Conservation (phyloP, 306 rosid species). For the Malus sylvestris region DNA sequence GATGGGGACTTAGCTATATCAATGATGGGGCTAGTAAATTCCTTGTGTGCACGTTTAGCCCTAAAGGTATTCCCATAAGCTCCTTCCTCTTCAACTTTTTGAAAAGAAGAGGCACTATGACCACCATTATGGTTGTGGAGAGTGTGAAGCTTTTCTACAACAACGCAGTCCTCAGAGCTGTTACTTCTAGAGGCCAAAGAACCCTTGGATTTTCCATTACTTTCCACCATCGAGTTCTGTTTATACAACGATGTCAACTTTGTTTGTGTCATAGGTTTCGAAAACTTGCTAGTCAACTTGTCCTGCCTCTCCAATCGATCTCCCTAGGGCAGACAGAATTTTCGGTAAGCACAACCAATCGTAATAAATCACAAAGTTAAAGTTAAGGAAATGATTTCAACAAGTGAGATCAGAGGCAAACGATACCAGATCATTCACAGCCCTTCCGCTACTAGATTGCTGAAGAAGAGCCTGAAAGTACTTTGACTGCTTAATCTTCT, state of each 20-base stretch:
- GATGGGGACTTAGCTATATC: constrained; percentile 50
- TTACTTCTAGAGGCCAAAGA: constrained; percentile 33
- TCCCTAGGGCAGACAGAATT: constrained; percentile 28
- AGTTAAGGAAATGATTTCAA: neutral
- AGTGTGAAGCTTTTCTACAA: constrained; percentile 45
- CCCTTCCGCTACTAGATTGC: constrained; percentile 36
- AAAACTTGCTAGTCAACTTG: constrained; percentile 25
- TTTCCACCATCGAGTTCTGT: constrained; percentile 32
- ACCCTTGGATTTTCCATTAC: constrained; percentile 29
- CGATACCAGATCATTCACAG: constrained; percentile 36
- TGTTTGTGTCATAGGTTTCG: constrained; percentile 42
- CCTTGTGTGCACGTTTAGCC: constrained; percentile 56
- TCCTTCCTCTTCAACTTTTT: constrained; percentile 53
- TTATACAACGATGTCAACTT: constrained; percentile 42
- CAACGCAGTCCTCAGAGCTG: constrained; percentile 38
- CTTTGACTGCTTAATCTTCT: constrained; percentile 65
- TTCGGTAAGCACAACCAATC: neutral
- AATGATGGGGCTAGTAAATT: constrained; percentile 43
- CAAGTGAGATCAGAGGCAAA: constrained; percentile 1
- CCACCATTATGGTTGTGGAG: constrained; percentile 26
- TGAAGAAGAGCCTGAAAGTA: constrained; percentile 56
- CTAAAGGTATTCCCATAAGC: constrained; percentile 33
- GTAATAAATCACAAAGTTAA: neutral
- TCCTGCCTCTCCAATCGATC: constrained; percentile 39
- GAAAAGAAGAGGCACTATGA: constrained; percentile 31